Evolutionary conservation across 2,329 filamentous ascomycete genomes (phyloP), one percentile per base, ranked within the genome.

Genomic region (Colletotrichum godetiae): DNA sequence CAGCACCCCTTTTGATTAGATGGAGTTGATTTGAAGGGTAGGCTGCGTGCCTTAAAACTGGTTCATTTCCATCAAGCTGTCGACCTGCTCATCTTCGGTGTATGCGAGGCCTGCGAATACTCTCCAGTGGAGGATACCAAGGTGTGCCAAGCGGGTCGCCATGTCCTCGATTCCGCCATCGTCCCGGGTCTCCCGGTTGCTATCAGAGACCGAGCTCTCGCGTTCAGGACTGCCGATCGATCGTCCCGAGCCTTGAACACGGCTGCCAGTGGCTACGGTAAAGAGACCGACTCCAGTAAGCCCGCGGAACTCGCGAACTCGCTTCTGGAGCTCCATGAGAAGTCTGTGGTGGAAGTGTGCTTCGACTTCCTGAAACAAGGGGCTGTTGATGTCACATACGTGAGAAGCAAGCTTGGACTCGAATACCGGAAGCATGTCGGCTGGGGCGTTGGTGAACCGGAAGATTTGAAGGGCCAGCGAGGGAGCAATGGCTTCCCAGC

Each of bases 81-180:
- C 81, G 63, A 63, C 68, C 65, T 85, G 82, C 35, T 78, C 73
- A 33, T 85, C 86, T 31, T 81, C 82, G 15, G 84, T 76, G 80
- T 98, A 98, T 13, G 93, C 91, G 66, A 97, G 86, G 2, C 90
- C 90, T 1, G 90, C 89, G 95, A 95, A 98, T 3, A 98, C 93
- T 61, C 94, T 90, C 95, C 95, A 98, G 82, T 98, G 95, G 29
- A 98, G 84, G 6, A 97, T 88, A 15, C 94, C 91, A 57, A 98
- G 90, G 79, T 98, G 96, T 6, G 94, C 92, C 63, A 98, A 87
- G 58, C 94, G 91, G 57, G 92, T 92, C 1, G 94, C 91, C 81
- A 98, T 90, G 72, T 95, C 92, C 56, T 88, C 87, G 49, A 93
- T 78, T 42, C 87, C 86, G 56, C 84, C 86, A 61, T 90, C 88